Percentiles rank a stretch among this genome's conserved stretches.
Evolutionary conservation across 2,329 filamentous ascomycete genomes (phyloP).

Genomic region (Ophiostoma perfectum): DNA sequence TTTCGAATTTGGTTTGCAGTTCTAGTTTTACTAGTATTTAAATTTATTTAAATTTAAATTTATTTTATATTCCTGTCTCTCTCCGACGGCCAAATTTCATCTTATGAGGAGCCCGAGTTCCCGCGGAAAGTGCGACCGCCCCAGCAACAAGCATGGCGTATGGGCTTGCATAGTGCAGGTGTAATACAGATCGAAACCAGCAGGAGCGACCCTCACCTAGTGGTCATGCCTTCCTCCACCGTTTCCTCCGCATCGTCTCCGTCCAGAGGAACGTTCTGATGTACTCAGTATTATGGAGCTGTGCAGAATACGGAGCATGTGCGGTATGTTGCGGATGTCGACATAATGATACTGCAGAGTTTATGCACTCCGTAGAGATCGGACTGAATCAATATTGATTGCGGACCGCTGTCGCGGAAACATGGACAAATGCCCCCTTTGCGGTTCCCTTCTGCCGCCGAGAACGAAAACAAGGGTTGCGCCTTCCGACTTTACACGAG

Average conservation of each 20-base stretch:
- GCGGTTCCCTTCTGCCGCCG: slow-evolving; percentile 15
- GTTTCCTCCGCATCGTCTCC: slow-evolving; percentile 6
- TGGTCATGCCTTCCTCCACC: not conserved
- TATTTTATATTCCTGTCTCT: no score
- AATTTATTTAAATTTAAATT: no score
- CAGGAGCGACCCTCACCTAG: not conserved
- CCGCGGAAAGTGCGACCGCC: slow-evolving; percentile 12
- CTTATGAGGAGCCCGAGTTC: slow-evolving; percentile 2
- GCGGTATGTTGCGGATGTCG: not conserved
- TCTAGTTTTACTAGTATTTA: not conserved
- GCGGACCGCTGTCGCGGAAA: slow-evolving; percentile 9
- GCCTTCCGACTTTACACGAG: slow-evolving; percentile 12
- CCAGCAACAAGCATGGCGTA: not conserved
- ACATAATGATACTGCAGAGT: not conserved
- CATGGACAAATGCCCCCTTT: slow-evolving; percentile 6
- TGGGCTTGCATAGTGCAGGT: not conserved
- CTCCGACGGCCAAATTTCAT: no score
- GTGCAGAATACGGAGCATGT: slow-evolving; percentile 4
- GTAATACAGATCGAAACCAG: not conserved
- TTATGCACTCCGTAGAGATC: not conserved
- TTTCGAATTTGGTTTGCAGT: no score
- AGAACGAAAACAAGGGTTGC: slow-evolving; percentile 1
- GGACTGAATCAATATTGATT: not conserved
- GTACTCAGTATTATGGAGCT: slow-evolving; percentile 1
- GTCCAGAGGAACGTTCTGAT: not conserved